Evolutionary conservation across 2,329 filamentous ascomycete species (phyloP).

Genomic region (Zelopaecilomyces penicillatus): DNA sequence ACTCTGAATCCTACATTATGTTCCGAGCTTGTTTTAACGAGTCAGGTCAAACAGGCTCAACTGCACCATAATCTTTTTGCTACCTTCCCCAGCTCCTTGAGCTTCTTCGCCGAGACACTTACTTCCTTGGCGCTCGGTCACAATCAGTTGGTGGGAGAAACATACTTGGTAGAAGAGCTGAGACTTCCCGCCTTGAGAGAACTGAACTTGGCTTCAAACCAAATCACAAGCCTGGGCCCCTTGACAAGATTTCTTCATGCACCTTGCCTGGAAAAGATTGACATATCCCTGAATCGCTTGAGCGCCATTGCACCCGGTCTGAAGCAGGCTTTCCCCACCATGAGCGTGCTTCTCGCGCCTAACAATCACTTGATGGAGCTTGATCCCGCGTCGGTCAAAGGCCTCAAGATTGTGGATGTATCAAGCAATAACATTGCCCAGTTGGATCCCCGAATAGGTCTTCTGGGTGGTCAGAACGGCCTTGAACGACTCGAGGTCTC

Average conservation of each 20-base stretch:
- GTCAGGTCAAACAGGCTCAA: slow-evolving; percentile 49
- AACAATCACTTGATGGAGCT: slow-evolving; percentile 75
- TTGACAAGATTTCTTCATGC: slow-evolving; percentile 62
- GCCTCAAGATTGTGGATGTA: slow-evolving; percentile 68
- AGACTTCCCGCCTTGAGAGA: slow-evolving; percentile 67
- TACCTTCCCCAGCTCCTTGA: slow-evolving; percentile 60
- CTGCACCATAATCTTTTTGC: slow-evolving; percentile 72
- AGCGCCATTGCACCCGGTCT: slow-evolving; percentile 56
- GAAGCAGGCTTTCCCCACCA: slow-evolving; percentile 57
- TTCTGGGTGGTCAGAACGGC: slow-evolving; percentile 56
- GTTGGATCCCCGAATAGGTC: slow-evolving; percentile 70
- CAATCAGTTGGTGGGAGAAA: slow-evolving; percentile 59
- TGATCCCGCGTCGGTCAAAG: slow-evolving; percentile 63
- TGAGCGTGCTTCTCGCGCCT: slow-evolving; percentile 62
- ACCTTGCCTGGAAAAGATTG: slow-evolving; percentile 65
- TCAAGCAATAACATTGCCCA: slow-evolving; percentile 80
- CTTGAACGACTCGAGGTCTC: slow-evolving; percentile 64
- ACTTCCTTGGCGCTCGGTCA: slow-evolving; percentile 65
- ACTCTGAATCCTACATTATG: slow-evolving; percentile 50
- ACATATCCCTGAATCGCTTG: slow-evolving; percentile 77
- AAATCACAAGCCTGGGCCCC: slow-evolving; percentile 60
- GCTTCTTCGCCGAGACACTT: slow-evolving; percentile 62
- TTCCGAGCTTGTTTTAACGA: slow-evolving; percentile 45
- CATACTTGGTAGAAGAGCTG: slow-evolving; percentile 58
- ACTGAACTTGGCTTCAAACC: slow-evolving; percentile 67